Base-by-base conservation (phyloP, 1,284 basidiomycete genomes). In the Takashimella koratensis region DNA sequence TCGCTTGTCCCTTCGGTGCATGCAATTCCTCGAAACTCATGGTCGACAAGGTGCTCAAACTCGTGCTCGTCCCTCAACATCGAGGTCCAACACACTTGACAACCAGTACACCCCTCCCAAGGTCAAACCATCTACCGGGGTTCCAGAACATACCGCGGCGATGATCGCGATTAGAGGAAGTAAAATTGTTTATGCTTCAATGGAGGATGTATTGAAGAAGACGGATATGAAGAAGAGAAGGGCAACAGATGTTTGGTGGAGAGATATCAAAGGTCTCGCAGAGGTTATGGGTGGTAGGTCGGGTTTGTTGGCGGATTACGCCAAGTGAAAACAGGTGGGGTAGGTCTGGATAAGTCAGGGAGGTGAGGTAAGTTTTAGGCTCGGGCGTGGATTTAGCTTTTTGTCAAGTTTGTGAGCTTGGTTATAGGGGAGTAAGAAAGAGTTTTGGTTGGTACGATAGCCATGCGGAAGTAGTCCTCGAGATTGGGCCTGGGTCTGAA, bases 221-320 rank as follows among this genome's bases (percentile, higher is more conserved):
- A 90, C 94, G 21, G 94, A 98, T 76, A 89, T 95, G 85, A 85
- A 84, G 79, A 86, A 92, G 71, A 80, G 95, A 54, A 77, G 91
- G 58, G 93, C 91, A 1, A 89, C 85, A 75, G 76, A 80, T 30
- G 78, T 80, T 49, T 95, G 92, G 91, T 98, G 95, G 96, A 74
- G 73, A 25, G 79, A 78, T 20, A 74, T 86, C 57, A 87, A 85
- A 67, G 79, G 80, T 19, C 75, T 94, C 53, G 85, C 84, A 4
- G 89, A 93, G 75, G 79, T 82, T 40, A 77, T 95, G 63, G 75
- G 75, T 56, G 75, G 75, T 6, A 55, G 75, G 41, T 59, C 69
- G 4, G 74, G 74, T 39, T 51, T 74, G 26, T 44, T 66, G 20
- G 62, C 55, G 36, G 52, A 39, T 48, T 21, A 30, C 23, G 43